phyloP scores from a whole-genome alignment of 495 filamentous ascomycete genomes.

The Trichoderma erinaceum region DNA sequence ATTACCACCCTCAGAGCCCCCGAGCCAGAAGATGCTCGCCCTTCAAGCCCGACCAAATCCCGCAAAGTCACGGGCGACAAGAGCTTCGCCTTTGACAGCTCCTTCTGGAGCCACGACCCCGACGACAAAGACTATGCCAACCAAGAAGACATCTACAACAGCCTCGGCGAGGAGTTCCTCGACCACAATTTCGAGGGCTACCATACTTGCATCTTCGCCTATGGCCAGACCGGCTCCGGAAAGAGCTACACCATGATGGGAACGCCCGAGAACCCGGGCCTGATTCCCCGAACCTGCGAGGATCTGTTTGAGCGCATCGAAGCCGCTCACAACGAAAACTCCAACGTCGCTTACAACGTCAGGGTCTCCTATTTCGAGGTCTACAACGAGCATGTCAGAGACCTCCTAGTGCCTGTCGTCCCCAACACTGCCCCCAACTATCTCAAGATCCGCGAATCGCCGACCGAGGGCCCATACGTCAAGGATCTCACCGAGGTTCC shows the following conservation, averaged over 20 bases:
- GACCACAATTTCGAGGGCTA: slow-evolving; percentile 99
- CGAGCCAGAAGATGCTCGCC: slow-evolving; percentile 56
- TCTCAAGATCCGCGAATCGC: slow-evolving; percentile 94
- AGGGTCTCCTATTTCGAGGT: slow-evolving; percentile 98
- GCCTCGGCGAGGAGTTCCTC: slow-evolving; percentile 90
- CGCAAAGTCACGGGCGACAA: slow-evolving; percentile 83
- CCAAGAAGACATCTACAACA: slow-evolving; percentile 92
- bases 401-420: slow-evolving; percentile 74
- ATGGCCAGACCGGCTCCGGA: slow-evolving; percentile 94
- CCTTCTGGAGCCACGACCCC: slow-evolving; percentile 87
- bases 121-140: slow-evolving; percentile 52
- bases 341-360: slow-evolving; percentile 91
- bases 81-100: slow-evolving; percentile 91
- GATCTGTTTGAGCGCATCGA: slow-evolving; percentile 95
- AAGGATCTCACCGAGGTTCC: slow-evolving; percentile 92
- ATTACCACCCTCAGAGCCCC: slow-evolving; percentile 72
- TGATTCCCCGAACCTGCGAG: slow-evolving; percentile 96
- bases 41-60: slow-evolving; percentile 43
- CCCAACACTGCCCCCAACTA: slow-evolving; percentile 73
- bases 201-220: slow-evolving; percentile 98
- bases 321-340: slow-evolving; percentile 60
- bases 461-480: slow-evolving; percentile 93
- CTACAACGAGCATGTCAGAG: slow-evolving; percentile 98
- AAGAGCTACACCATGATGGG: slow-evolving; percentile 99
- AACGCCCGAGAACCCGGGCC: slow-evolving; percentile 70